These are phyloP conservation scores for Globisporangium sylvaticum DNA, from an alignment of 352 stramenopile species.

Conservation along the genomic window DNA sequence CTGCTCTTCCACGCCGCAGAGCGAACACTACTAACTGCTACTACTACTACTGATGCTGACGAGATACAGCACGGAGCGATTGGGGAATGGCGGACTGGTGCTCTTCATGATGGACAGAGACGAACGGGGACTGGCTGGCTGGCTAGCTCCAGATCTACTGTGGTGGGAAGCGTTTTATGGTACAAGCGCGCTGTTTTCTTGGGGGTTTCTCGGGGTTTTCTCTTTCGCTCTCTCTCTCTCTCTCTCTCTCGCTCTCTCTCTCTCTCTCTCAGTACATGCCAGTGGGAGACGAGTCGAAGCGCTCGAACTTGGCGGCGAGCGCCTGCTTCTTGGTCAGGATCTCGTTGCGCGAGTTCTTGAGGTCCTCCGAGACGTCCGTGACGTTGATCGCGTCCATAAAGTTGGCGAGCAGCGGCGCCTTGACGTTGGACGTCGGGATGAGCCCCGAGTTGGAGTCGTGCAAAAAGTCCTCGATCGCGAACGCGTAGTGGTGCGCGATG, in stretches of 20 bases:
- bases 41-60: not conserved
- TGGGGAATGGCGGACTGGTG: not conserved
- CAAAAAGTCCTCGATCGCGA: conserved; percentile 90
- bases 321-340: conserved; percentile 89
- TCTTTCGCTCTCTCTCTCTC: not conserved
- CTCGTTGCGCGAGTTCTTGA: conserved; percentile 82
- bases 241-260: no score
- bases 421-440: conserved; percentile 73
- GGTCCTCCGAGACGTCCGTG: conserved; percentile 80
- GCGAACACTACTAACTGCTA: not conserved
- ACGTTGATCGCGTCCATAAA: conserved; percentile 91
- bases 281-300: conserved; percentile 61
- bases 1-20: not conserved
- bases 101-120: not conserved
- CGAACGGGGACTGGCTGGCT: not conserved
- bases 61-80: not conserved
- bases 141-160: not conserved
- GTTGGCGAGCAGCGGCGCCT: conserved; percentile 80
- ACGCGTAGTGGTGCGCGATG: conserved; percentile 90
- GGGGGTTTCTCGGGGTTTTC: not conserved
- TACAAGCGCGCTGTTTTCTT: conserved; percentile 4
- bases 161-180: not conserved
- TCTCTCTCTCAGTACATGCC: conserved; percentile 50
- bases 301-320: conserved; percentile 80
- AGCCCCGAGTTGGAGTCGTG: conserved; percentile 26